Conservation (phyloP, 2,329 filamentous ascomycete genomes). For the Xylariaceae sp. region DNA sequence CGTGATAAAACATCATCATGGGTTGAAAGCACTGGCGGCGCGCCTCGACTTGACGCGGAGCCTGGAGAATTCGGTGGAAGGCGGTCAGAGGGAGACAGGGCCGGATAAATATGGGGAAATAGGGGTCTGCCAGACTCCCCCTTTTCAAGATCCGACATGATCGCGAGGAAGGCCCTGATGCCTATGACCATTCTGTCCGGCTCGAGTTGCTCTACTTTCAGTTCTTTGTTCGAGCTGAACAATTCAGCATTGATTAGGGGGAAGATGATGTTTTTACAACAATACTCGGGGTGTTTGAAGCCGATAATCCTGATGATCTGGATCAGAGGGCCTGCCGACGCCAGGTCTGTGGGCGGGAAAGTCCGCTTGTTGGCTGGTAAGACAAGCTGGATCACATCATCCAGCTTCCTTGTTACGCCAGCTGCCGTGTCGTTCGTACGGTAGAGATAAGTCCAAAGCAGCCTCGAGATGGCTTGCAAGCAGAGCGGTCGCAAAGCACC, state of each 20-base stretch:
- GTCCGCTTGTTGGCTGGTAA: conserved; percentile 74
- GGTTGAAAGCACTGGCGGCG: conserved; percentile 19
- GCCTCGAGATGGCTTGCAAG: conserved; percentile 79
- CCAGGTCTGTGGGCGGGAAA: conserved; percentile 72
- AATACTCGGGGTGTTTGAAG: conserved; percentile 87
- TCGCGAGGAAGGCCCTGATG: conserved; percentile 85
- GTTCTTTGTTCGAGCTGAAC: conserved; percentile 67
- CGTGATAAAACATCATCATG: conserved; percentile 60
- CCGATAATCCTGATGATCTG: conserved; percentile 93
- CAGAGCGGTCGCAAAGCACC: conserved; percentile 69
- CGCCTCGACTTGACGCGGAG: conserved; percentile 30
- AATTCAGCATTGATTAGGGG: conserved; percentile 87
- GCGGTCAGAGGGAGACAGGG: conserved; percentile 33
- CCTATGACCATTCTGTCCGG: conserved; percentile 97
- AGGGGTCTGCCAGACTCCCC: conserved; percentile 69
- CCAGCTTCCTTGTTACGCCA: conserved; percentile 67
- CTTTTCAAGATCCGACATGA: conserved; percentile 88
- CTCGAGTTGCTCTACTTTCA: conserved; percentile 86
- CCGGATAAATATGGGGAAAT: conserved; percentile 65
- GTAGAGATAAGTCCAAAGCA: conserved; percentile 93
- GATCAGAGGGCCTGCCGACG: conserved; percentile 83
- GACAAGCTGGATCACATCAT: conserved; percentile 81
- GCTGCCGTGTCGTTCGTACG: conserved; percentile 66
- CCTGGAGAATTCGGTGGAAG: conserved; percentile 41
- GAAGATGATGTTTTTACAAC: conserved; percentile 88